Evolutionary conservation across 2,329 filamentous ascomycete genomes (phyloP), one percentile per base, ranked within the genome.

Genomic region (Tricladium varicosporioides): DNA sequence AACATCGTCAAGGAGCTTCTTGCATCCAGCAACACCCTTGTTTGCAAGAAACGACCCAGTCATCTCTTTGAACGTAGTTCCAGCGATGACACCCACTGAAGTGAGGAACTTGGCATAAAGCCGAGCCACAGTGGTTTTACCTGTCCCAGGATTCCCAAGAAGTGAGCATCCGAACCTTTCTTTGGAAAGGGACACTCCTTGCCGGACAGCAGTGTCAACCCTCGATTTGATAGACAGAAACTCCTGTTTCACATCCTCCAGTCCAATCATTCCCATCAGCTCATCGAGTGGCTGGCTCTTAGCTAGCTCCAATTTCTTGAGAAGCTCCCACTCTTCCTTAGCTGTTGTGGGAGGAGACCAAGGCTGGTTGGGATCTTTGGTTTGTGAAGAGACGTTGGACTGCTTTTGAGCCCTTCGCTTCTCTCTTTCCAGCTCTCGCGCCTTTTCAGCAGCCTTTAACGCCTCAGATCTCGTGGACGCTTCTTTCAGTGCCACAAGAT

Each of bases 121-220:
- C 0, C 87, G 78, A 1, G 88, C 88, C 0, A 92, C 84, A 0
- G 88, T 92, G 0, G 89, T 92, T 72, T 63, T 72, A 80, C 85
- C 86, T 15, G 43, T 53, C n/a, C 51, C 42, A 22, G 51, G 51
- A 53, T 53, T 53, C 1, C 51, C 43, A 1, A 53, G 16, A 5
- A 53, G 16, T 13, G 43, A 53, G 18, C 5, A 16, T 53, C 51
- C 43, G 19, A 53, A 53, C 5, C 51, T 16, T 48, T 53, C 16
- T 16, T 53, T 53, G 5, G 51, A 48, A 9, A 47, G 13, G 40
- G 13, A 16, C 1, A 53, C 69, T 0, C 73, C 72, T 66, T 90
- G 88, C 0, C 83, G 75, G 0, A 84, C 61, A 0, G 76, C 70
- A 0, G 77, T 81, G 46, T 91, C 86, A 0, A 89, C 77, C 44